These are phyloP conservation scores for Lachnellula suecica DNA, from an alignment of 2,329 filamentous ascomycete species.

Conservation along the genomic window DNA sequence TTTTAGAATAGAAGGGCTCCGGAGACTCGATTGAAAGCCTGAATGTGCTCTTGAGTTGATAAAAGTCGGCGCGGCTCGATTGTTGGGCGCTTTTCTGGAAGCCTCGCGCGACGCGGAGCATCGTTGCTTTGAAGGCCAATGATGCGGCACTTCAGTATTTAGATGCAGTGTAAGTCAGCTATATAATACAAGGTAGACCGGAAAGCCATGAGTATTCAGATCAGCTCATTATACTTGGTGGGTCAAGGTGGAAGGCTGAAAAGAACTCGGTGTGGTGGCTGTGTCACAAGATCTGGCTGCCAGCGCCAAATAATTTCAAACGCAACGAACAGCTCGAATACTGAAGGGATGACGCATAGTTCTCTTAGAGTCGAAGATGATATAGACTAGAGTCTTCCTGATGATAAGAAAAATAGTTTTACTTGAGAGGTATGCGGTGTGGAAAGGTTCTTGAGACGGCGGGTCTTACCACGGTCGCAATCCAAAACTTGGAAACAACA, in stretches of 20 bases:
- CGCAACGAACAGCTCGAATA: background rate
- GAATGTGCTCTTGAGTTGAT: too few relatives aligned
- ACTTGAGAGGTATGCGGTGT: background rate
- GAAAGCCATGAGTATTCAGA: background rate
- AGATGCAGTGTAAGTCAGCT: too few relatives aligned
- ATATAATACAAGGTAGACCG: too few relatives aligned
- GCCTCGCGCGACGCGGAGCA: too few relatives aligned
- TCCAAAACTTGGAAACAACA: constrained; percentile 3
- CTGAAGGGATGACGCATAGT: background rate
- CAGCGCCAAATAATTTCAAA: background rate
- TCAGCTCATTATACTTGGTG: background rate
- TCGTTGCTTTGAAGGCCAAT: too few relatives aligned
- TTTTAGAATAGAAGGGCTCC: too few relatives aligned
- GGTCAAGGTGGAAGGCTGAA: background rate
- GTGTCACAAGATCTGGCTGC: background rate
- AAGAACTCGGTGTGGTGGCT: background rate
- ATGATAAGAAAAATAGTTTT: background rate
- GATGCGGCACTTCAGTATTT: too few relatives aligned
- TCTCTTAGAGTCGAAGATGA: background rate
- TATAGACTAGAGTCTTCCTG: background rate
- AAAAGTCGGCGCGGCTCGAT: too few relatives aligned
- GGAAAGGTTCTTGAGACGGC: background rate
- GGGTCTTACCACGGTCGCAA: constrained; percentile 8
- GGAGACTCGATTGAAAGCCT: too few relatives aligned
- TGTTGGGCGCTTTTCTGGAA: too few relatives aligned